These are phyloP conservation scores for Pachyrhizus erosus DNA, from an alignment of 306 rosid species.

Conservation along the genomic window DNA sequence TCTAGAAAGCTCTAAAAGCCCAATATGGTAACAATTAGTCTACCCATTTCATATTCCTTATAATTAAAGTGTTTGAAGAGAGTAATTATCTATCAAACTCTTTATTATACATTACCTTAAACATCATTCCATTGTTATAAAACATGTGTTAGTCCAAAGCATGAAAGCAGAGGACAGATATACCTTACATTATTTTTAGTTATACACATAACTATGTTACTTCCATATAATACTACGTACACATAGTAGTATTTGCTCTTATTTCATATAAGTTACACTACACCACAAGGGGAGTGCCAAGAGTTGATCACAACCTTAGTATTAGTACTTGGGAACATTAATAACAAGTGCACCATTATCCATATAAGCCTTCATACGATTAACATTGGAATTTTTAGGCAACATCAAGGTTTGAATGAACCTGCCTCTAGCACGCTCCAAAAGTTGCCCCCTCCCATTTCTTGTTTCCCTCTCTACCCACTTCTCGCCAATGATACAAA, in stretches of 20 bases:
- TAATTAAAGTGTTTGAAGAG: too few relatives aligned
- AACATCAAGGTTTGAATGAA: constrained; percentile 46
- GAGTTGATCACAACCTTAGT: not conserved
- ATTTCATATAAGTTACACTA: not conserved
- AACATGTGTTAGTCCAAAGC: not conserved
- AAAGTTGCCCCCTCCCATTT: constrained; percentile 23
- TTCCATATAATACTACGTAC: not conserved
- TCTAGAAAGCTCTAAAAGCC: too few relatives aligned
- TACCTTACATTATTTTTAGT: not conserved
- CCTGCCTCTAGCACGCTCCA: constrained; percentile 42
- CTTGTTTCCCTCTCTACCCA: constrained; percentile 41
- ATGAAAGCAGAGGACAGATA: not conserved
- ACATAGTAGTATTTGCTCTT: not conserved
- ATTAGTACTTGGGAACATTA: constrained; percentile 45
- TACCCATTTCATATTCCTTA: not conserved
- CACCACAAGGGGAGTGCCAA: not conserved
- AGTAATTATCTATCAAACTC: not conserved
- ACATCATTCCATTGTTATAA: not conserved
- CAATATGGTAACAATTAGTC: not conserved
- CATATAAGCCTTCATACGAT: constrained; percentile 42
- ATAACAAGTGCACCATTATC: constrained; percentile 53
- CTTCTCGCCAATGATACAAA: constrained; percentile 48
- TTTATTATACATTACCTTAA: not conserved
- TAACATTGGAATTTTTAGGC: constrained; percentile 45
- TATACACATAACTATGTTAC: not conserved